These are phyloP conservation scores for Trichoderma gracile DNA, from an alignment of 2,329 filamentous ascomycete genomes.

Conservation along the genomic window DNA sequence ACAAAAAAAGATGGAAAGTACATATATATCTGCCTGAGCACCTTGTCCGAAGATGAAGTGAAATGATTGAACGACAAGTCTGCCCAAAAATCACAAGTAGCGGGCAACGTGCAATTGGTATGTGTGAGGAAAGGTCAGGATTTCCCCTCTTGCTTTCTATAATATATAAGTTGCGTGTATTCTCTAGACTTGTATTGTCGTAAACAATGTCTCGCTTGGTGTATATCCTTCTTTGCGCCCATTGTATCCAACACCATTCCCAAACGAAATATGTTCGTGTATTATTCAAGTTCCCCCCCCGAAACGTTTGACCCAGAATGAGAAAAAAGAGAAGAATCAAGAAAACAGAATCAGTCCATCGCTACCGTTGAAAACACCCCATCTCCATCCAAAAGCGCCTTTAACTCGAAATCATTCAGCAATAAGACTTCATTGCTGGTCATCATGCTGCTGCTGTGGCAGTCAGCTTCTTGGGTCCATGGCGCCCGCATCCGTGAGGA, in stretches of 20 bases:
- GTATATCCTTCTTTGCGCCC: too few relatives aligned
- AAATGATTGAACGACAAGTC: neutral
- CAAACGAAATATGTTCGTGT: neutral
- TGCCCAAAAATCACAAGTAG: neutral
- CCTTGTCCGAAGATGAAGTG: too few relatives aligned
- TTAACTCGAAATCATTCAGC: neutral
- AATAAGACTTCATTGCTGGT: neutral
- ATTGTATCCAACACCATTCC: neutral
- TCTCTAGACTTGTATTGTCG: too few relatives aligned
- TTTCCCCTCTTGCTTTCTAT: neutral
- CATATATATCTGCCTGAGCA: neutral
- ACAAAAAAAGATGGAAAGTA: too few relatives aligned
- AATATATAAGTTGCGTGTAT: neutral
- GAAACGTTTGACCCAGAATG: neutral
- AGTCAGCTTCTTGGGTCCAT: slow-evolving; percentile 39
- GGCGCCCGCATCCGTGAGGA: slow-evolving; percentile 58
- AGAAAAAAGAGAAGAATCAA: neutral
- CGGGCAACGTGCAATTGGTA: too few relatives aligned
- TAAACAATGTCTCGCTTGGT: too few relatives aligned
- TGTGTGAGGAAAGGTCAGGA: too few relatives aligned
- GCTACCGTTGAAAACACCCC: neutral
- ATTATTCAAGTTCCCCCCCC: neutral
- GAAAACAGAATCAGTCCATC: neutral
- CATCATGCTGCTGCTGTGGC: neutral
- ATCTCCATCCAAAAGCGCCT: neutral